Conservation (phyloP, 352 stramenopile species). For the Thalassiosira livingstoniorum region DNA sequence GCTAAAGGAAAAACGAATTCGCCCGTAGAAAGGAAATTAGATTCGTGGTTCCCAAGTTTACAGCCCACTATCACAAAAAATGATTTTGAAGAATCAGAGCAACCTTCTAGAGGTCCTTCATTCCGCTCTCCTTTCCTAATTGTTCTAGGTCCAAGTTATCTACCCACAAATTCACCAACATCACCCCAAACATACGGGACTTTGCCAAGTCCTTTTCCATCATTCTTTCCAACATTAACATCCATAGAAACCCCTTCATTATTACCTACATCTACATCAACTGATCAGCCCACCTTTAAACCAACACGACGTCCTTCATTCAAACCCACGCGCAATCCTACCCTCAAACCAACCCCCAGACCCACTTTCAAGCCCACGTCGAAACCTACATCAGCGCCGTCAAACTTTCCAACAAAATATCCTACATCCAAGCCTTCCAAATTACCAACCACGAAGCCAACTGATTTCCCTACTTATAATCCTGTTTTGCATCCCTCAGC, state of each 20-base stretch:
- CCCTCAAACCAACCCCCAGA: neutral
- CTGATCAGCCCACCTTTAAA: neutral
- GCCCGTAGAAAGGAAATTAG: neutral
- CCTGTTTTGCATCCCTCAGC: neutral
- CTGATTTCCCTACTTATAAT: neutral
- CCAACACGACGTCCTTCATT: neutral
- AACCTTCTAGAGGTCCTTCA: neutral
- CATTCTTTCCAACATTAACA: neutral
- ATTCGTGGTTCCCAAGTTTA: neutral
- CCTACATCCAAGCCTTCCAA: neutral
- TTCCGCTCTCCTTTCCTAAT: neutral
- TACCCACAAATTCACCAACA: neutral
- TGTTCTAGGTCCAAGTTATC: neutral
- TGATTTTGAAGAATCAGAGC: neutral
- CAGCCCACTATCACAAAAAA: neutral
- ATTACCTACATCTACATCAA: slow-evolving; percentile 3
- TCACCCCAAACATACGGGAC: neutral
- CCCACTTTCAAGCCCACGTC: neutral
- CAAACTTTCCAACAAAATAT: neutral
- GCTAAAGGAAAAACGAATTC: neutral
- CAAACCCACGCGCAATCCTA: neutral
- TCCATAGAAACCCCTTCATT: neutral
- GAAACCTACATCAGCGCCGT: neutral
- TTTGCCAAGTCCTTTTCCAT: neutral
- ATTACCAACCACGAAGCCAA: neutral